Evolutionary conservation across 1,284 basidiomycete genomes (phyloP), one percentile per base, ranked within the genome.

Genomic region (Tylopilus sp.): DNA sequence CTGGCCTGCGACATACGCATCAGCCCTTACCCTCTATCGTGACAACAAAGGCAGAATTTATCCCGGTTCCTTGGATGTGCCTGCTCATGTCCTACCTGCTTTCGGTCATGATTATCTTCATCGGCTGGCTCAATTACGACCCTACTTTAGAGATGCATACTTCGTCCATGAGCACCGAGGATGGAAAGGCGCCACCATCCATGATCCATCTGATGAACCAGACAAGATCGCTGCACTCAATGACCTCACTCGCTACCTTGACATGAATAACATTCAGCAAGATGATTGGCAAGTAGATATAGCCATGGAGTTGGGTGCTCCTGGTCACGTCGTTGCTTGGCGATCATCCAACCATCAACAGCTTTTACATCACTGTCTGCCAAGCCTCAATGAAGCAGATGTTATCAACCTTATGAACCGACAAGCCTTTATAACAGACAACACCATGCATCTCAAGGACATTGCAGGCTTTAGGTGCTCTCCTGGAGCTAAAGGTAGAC

Each of bases 391-490:
- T 24, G 6, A 24, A 24, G 21, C 21, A n/a, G n/a, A n/a, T 6
- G 6, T 24, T 6, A 24, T 24, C 21, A 6, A 24, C 6, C 21
- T 3, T 24, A 24, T 24, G 21, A n/a, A n/a, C n/a, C n/a, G n/a
- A n/a, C n/a, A n/a, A n/a, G n/a, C n/a, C n/a, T n/a, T n/a, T n/a
- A n/a, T n/a, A n/a, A n/a, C n/a, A n/a, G n/a, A n/a, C n/a, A n/a
- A n/a, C n/a, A n/a, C n/a, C n/a, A 57, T 59, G 57, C 49, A 50
- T n/a, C 30, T 56, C 3, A 56, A 53, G 17, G 46, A 58, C 7
- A 2, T 58, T 1, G 9, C 48, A 0, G 44, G 49, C 0, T 58
- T 57, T 4, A 10, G 39, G 0, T 57, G 53, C 46, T 17, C 35
- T 6, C 33, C 35, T 0, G n/a, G 18, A 1, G 4, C 4, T 6